Conservation (phyloP, 495 filamentous ascomycete species). For the Penicillium lagena region DNA sequence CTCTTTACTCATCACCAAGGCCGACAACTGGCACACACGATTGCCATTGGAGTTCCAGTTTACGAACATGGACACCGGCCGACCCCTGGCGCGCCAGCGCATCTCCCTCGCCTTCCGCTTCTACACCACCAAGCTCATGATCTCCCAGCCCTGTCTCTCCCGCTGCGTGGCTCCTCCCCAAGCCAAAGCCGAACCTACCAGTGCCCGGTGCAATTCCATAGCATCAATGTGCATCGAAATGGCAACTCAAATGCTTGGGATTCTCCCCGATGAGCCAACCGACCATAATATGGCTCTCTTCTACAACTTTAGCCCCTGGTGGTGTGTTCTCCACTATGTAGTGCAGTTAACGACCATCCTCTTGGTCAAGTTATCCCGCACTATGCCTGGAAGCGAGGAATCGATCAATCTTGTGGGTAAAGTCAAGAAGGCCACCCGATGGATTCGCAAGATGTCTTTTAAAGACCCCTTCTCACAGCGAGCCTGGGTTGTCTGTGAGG, state of each 20-base stretch:
- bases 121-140: constrained; percentile 48
- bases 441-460: constrained; percentile 42
- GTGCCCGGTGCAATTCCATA: constrained; percentile 37
- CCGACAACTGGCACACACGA: constrained; percentile 18
- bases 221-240: constrained; percentile 44
- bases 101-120: constrained; percentile 43
- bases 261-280: constrained; percentile 36
- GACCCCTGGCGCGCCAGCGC: constrained; percentile 26
- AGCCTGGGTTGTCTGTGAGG: constrained; percentile 29
- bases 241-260: constrained; percentile 38
- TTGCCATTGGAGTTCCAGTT: constrained; percentile 25
- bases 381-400: constrained; percentile 28
- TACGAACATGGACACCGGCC: constrained; percentile 1
- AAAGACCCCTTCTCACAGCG: constrained; percentile 38
- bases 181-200: background rate
- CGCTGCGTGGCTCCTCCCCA: constrained; percentile 21
- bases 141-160: constrained; percentile 54
- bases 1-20: constrained; percentile 9
- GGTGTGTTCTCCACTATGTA: constrained; percentile 53
- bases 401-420: constrained; percentile 31
- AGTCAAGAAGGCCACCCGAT: constrained; percentile 40
- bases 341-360: constrained; percentile 52
- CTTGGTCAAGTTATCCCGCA: constrained; percentile 44
- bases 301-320: constrained; percentile 47
- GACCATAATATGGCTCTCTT: constrained; percentile 22